Percentiles rank a stretch among this genome's conserved stretches.
phyloP scores from a whole-genome alignment of 2,329 filamentous ascomycete species.

The Clonostachys byssicola region DNA sequence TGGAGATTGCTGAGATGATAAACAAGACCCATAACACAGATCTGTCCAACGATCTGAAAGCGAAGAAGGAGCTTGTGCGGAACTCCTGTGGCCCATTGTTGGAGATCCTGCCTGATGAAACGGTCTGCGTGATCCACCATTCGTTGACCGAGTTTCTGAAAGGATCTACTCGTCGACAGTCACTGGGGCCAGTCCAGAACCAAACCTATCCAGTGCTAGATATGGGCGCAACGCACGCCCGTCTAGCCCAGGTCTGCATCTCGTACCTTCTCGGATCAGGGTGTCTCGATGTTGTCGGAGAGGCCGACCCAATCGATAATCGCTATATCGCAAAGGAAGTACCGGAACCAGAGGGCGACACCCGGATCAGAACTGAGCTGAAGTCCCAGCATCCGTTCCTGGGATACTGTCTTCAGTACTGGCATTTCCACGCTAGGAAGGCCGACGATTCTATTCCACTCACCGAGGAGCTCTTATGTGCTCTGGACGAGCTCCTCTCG shows the following conservation, averaged over 20 bases:
- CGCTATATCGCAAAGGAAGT: no score
- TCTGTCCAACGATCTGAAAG: not conserved
- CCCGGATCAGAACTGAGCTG: not conserved
- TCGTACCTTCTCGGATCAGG: not conserved
- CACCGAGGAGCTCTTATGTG: not conserved
- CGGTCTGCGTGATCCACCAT: not conserved
- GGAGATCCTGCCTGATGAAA: not conserved
- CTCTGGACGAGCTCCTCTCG: not conserved
- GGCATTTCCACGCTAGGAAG: no score
- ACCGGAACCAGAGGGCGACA: no score
- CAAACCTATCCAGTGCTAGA: not conserved
- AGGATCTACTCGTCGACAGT: not conserved
- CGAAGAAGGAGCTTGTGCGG: not conserved
- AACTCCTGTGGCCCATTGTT: not conserved
- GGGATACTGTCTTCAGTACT: not conserved
- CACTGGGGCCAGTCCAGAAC: not conserved
- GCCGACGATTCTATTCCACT: no score
- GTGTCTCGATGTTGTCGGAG: not conserved
- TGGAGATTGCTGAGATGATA: not conserved
- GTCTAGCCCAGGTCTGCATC: not conserved
- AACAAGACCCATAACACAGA: not conserved
- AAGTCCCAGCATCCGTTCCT: not conserved
- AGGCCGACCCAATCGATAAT: not conserved
- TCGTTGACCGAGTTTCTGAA: not conserved
- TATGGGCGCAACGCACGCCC: not conserved